Percentiles rank a stretch among this genome's conserved stretches.
These are phyloP conservation scores for Beauveria brongniartii DNA, from an alignment of 2,329 filamentous ascomycete genomes.

Conservation along the genomic window DNA sequence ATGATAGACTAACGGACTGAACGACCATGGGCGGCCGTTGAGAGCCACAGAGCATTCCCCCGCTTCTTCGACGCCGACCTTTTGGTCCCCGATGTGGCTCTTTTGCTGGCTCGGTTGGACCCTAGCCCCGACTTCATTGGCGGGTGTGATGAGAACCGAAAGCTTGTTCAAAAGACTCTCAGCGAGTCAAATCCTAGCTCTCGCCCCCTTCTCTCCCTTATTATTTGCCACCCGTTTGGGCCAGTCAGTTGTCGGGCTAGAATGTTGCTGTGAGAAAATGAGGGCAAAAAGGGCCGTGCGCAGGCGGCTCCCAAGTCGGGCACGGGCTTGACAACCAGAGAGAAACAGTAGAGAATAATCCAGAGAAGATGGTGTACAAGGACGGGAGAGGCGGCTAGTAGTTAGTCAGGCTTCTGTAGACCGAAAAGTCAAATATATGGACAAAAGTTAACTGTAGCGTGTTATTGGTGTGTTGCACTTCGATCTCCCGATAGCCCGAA, in stretches of 20 bases:
- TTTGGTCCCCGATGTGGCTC: background rate
- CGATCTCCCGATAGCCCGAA: constrained; percentile 4
- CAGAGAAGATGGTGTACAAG: background rate
- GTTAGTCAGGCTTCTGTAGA: background rate
- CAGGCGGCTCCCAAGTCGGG: background rate
- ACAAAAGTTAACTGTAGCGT: background rate
- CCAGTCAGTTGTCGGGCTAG: background rate
- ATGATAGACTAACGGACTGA: too few species aligned
- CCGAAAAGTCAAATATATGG: background rate
- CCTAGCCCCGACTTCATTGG: background rate
- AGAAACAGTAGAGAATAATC: background rate
- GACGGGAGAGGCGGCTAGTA: background rate
- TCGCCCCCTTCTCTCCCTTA: background rate
- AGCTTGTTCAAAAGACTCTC: background rate
- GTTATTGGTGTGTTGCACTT: background rate
- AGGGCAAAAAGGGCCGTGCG: constrained; percentile 4
- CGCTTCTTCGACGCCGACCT: background rate
- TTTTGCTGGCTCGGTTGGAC: background rate
- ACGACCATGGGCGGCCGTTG: background rate
- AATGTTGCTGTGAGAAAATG: background rate
- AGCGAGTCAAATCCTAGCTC: background rate
- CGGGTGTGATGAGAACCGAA: background rate
- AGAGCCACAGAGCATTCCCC: background rate
- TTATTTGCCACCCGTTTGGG: background rate
- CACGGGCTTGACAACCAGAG: background rate